phyloP scores from a whole-genome alignment of 2,329 filamentous ascomycete species.

The Rutstroemia sp. region DNA sequence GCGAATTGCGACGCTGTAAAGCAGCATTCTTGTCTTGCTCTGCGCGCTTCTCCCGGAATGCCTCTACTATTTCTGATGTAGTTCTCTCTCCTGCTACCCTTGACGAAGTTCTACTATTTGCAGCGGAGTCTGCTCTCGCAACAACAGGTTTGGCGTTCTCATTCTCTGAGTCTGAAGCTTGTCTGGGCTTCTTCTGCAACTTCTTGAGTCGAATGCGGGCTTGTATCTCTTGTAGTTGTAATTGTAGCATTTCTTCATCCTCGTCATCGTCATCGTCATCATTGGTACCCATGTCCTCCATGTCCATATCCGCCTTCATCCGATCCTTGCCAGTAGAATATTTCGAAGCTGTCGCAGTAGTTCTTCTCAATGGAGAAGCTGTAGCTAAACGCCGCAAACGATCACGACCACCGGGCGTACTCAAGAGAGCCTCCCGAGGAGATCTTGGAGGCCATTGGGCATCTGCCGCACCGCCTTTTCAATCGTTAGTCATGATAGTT shows the following conservation, averaged over 20 bases:
- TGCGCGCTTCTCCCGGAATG: neutral
- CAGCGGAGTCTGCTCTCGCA: constrained; percentile 20
- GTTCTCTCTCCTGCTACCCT: constrained; percentile 17
- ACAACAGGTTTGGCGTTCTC: constrained; percentile 12
- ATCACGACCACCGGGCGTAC: constrained; percentile 71
- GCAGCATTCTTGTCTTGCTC: constrained; percentile 13
- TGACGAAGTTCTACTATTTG: constrained; percentile 21
- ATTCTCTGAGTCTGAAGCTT: constrained; percentile 25
- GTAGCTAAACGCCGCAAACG: constrained; percentile 62
- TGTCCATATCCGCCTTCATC: constrained; percentile 28
- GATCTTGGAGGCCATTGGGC: constrained; percentile 58
- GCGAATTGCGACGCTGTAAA: constrained; percentile 27
- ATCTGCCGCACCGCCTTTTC: constrained; percentile 8
- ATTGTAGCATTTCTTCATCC: constrained; percentile 71
- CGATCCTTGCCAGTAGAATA: constrained; percentile 14
- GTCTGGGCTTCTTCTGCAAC: constrained; percentile 56
- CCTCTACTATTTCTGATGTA: neutral
- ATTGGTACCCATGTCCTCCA: constrained; percentile 37
- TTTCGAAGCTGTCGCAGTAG: constrained; percentile 13
- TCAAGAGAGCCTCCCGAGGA: constrained; percentile 55
- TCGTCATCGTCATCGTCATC: constrained; percentile 61
- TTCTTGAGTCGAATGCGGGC: constrained; percentile 82
- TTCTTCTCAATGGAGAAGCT: constrained; percentile 52
- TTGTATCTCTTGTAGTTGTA: constrained; percentile 84
- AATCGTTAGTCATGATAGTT: neutral